Percentiles rank a stretch among this genome's conserved stretches.
Evolutionary conservation across 2,329 filamentous ascomycete species (phyloP).

Genomic region (Lasiodiplodia citricola): DNA sequence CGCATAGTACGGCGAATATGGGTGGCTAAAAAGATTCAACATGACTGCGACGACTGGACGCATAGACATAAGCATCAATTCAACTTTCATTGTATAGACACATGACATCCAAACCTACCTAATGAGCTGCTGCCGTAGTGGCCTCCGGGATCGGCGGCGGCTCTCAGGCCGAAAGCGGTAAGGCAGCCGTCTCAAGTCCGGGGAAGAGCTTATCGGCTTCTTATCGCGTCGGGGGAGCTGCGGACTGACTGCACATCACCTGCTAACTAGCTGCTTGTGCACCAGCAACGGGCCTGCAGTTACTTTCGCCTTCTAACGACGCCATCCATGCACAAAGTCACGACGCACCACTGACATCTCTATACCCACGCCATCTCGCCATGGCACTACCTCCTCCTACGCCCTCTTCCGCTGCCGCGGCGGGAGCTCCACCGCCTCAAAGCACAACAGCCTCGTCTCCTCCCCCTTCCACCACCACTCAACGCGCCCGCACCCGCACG

Average conservation of each 20-base stretch:
- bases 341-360: not conserved
- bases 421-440: slow-evolving; percentile 11
- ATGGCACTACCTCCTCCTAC: slow-evolving; percentile 12
- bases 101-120: not conserved
- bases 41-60: not conserved
- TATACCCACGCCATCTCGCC: not conserved
- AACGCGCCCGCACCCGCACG: slow-evolving; percentile 16
- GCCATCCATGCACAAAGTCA: not conserved
- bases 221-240: not conserved
- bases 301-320: not conserved
- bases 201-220: slow-evolving; percentile 5
- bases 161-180: not conserved
- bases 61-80: not conserved
- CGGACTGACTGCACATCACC: slow-evolving; percentile 8
- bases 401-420: not conserved
- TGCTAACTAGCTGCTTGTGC: not conserved
- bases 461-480: not conserved
- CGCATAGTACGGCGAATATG: slow-evolving; percentile 9
- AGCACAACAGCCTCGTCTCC: not conserved
- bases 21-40: slow-evolving; percentile 1
- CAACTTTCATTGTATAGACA: not conserved
- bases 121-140: not conserved
- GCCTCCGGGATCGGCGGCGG: slow-evolving; percentile 7
- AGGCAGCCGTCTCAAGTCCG: not conserved
- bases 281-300: not conserved